Evolutionary conservation across 1,139 yeast genomes (phyloP).

Genomic region (Debaryomyces psychrophilus): DNA sequence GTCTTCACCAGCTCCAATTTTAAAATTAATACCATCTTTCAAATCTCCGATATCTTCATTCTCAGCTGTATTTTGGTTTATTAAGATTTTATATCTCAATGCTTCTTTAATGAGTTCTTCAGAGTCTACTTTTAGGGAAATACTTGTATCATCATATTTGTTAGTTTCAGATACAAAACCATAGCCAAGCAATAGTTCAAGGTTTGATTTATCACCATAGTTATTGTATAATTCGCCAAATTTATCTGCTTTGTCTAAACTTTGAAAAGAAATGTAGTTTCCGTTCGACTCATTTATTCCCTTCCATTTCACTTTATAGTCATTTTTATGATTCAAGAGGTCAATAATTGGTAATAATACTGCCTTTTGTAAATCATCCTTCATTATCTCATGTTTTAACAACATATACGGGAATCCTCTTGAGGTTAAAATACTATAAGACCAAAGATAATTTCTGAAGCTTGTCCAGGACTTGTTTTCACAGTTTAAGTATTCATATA

Average conservation of each 20-base stretch:
- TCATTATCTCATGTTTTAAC: neutral
- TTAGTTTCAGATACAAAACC: slow-evolving; percentile 13
- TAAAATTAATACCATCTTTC: slow-evolving; percentile 13
- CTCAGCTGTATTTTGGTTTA: slow-evolving; percentile 6
- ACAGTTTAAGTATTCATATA: slow-evolving; percentile 7
- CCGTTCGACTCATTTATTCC: neutral
- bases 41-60: slow-evolving; percentile 5
- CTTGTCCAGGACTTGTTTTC: slow-evolving; percentile 13
- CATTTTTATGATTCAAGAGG: slow-evolving; percentile 14
- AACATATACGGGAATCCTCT: slow-evolving; percentile 16
- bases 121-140: slow-evolving; percentile 11
- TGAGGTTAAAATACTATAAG: slow-evolving; percentile 13
- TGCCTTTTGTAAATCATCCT: slow-evolving; percentile 9
- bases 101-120: slow-evolving; percentile 10
- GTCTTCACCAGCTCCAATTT: slow-evolving; percentile 1
- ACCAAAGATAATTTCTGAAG: slow-evolving; percentile 14
- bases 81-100: slow-evolving; percentile 8
- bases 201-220: slow-evolving; percentile 14
- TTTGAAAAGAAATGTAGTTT: slow-evolving; percentile 6
- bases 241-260: slow-evolving; percentile 1
- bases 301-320: slow-evolving; percentile 11
- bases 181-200: slow-evolving; percentile 13
- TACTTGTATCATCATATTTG: slow-evolving; percentile 11
- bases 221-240: slow-evolving; percentile 12
- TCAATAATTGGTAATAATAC: slow-evolving; percentile 13